Base-by-base conservation (phyloP, 2,329 filamentous ascomycete species). In the Nothophoma quercina region DNA sequence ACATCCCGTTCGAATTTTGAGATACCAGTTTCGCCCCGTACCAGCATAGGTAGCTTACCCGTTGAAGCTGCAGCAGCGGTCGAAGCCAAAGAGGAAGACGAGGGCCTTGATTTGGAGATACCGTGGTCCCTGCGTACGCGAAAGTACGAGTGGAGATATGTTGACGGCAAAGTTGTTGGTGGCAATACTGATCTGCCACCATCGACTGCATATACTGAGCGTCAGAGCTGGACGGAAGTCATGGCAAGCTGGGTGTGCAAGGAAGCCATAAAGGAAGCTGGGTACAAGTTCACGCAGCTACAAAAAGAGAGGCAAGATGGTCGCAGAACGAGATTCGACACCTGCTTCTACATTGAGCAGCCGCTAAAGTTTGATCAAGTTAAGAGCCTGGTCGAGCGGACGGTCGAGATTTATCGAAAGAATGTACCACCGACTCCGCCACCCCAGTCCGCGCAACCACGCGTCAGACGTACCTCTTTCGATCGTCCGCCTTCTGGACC, bases 181-280 rank as follows among this genome's bases (percentile, higher is more conserved):
- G 61, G 65, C 3, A 74, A 75, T 33, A 69, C 67, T 3, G 63
- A 73, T 7, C 38, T 59, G 7, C 56, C 60, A 5, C 43, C 66
- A 6, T 70, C 69, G 1, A 47, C 59, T 33, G 68, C 68, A 7
- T 68, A 63, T 23, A 49, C 48, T 1, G 70, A 75, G 34, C 60
- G 71, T 1, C 63, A 62, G 12, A 65, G 56, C 29, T 73, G 65
- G 67, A 75, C 72, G 4, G 72, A 75, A 35, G 67, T 75, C 12
- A 60, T 68, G 48, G 66, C 70, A 1, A 71, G 70, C 6, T 75
- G 73, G 73, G 72, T 75, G 2, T 71, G 70, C 47, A 70, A 68
- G 29, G 69, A 74, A 48, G 73, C 73, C 0, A 65, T 75, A n/a
- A 44, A 62, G 42, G 72, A 75, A 55, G 66, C 64, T 3, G 65